A percentile compares a stretch with the other conserved stretches of the same genome.
phyloP scores from a whole-genome alignment of 345 rosid genomes.

The Rhodamnia rubescens region DNA sequence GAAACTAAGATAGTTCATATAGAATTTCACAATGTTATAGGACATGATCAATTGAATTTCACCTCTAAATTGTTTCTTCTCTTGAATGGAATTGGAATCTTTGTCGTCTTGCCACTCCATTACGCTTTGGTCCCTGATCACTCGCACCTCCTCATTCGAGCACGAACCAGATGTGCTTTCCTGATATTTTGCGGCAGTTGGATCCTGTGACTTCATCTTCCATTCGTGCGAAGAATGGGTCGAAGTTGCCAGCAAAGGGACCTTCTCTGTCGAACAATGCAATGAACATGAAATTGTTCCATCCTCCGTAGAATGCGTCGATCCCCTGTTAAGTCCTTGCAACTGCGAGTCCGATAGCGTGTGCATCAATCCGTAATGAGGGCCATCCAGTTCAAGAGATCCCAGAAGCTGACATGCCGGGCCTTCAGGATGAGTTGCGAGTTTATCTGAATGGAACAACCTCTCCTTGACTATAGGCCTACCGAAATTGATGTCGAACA shows the following conservation, averaged over 20 bases:
- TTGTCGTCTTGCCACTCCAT: not conserved
- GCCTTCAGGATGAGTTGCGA: not conserved
- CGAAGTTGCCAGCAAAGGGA: slow-evolving; percentile 26
- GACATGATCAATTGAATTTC: not conserved
- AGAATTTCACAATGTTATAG: not conserved
- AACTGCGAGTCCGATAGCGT: slow-evolving; percentile 45
- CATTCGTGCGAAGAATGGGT: slow-evolving; percentile 8
- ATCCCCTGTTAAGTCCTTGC: slow-evolving; percentile 24
- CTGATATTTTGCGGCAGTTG: slow-evolving; percentile 10
- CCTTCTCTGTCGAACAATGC: slow-evolving; percentile 24
- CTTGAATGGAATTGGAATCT: not conserved
- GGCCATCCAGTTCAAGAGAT: not conserved
- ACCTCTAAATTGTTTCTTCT: not conserved
- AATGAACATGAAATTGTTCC: slow-evolving; percentile 10
- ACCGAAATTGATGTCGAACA: slow-evolving; percentile 7
- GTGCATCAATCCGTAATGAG: not conserved
- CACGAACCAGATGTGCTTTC: not conserved
- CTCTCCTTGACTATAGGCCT: slow-evolving; percentile 30
- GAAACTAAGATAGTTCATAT: not conserved
- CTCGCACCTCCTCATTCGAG: not conserved
- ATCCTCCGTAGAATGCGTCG: slow-evolving; percentile 7
- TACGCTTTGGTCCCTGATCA: not conserved
- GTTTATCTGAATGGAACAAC: slow-evolving; percentile 1
- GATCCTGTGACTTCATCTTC: slow-evolving; percentile 21
- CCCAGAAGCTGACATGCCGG: not conserved